A percentile compares a stretch with the other conserved stretches of the same genome.
phyloP scores from a whole-genome alignment of 768 basidiomycete species.

The Coprinellus micaceus region DNA sequence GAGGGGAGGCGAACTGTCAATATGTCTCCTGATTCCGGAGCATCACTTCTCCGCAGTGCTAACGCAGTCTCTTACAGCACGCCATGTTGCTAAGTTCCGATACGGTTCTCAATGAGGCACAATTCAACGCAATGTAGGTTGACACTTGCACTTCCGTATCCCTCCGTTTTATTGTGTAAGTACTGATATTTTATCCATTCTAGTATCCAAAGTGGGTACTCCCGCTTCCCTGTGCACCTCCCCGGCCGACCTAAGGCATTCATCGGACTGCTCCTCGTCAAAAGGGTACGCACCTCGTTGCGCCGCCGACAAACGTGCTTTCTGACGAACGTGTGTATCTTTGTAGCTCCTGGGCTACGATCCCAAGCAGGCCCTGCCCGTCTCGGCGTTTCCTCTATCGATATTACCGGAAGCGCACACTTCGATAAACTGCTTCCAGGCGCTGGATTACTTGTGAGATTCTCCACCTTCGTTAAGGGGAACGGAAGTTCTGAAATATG shows the following conservation, averaged over 20 bases:
- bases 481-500: not conserved
- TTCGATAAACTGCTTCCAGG: conserved; percentile 91
- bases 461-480: not conserved
- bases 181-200: not conserved
- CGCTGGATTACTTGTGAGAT: conserved; percentile 83
- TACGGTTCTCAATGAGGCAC: conserved; percentile 70
- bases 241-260: conserved; percentile 67
- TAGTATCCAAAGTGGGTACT: conserved; percentile 77
- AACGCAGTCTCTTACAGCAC: conserved; percentile 44
- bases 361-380: conserved; percentile 68
- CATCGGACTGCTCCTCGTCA: conserved; percentile 80
- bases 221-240: conserved; percentile 86
- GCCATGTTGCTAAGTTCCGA: conserved; percentile 78
- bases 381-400: conserved; percentile 71
- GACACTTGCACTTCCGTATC: too few relatives aligned
- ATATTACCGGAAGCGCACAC: conserved; percentile 88
- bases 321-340: not conserved
- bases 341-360: conserved; percentile 84
- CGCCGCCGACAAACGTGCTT: conserved; percentile 1
- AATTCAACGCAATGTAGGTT: conserved; percentile 69
- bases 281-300: conserved; percentile 47
- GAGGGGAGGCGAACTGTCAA: not conserved
- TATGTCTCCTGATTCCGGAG: too few relatives aligned
- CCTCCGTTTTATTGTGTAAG: not conserved
- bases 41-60: too few relatives aligned